Evolutionary conservation across 805 yeast genomes (phyloP), one percentile per base, ranked within the genome.

Genomic region (Candida montana): DNA sequence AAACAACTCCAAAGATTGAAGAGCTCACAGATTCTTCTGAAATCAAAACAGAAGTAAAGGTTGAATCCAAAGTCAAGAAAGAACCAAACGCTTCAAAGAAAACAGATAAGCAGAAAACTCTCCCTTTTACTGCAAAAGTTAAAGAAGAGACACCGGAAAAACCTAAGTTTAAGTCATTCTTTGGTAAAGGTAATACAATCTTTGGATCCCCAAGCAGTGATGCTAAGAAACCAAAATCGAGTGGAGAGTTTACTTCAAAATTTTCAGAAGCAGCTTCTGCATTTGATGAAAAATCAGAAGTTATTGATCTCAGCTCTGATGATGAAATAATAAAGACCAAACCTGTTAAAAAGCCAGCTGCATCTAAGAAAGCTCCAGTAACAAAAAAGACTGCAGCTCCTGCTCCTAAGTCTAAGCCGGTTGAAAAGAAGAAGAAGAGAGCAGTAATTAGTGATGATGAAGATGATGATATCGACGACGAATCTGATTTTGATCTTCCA

Each of bases 91-190:
- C 7, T 16, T 29, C 18, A 15, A 38, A 26, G 24, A 31, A 11
- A 32, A 19, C 17, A 5, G 20, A 35, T 32, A 40, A 40, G 23
- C 46, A 47, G 35, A 27, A 30, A 10, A 35, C 30, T 10, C n/a
- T 41, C n/a, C 37, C 34, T 9, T 43, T 43, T 19, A 21, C 31
- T 17, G 24, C 38, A 11, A 51, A 42, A 37, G 49, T 51, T 40
- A 44, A 48, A 33, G 40, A 47, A 33, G 35, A 42, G 35, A 37
- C 47, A 33, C 43, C 46, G 36, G 42, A 42, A 21, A 52, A 52
- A 34, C 55, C 58, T 7, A 39, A 55, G 32, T 65, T 65, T 45
- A 59, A 58, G 34, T 51, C 66, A 19, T 50, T 68, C 8, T 67
- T 68, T 45, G 71, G 72, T 6, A 49, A 40, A n/a, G 54, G 55